phyloP scores from a whole-genome alignment of 2,329 filamentous ascomycete genomes.

The Curvularia verruculosa region DNA sequence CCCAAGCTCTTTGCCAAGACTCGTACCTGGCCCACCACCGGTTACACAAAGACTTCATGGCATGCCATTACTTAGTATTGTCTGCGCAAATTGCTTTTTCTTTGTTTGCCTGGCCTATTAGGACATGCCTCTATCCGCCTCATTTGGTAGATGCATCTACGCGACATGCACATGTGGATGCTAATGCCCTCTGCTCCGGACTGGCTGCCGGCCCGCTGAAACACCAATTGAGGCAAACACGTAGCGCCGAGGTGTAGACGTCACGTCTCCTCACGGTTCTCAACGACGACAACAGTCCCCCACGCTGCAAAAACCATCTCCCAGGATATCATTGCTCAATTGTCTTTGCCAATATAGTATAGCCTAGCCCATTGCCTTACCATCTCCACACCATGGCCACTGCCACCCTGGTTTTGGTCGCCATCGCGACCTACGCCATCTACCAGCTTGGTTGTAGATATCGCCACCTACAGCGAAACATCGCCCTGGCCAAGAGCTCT shows the following conservation, averaged over 20 bases:
- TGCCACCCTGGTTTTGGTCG: constrained; percentile 33
- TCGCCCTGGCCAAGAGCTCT: constrained; percentile 54
- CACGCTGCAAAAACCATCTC: constrained; percentile 6
- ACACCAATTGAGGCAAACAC: constrained; percentile 36
- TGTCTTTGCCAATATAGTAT: neutral
- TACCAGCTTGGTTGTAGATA: constrained; percentile 44
- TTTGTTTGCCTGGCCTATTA: neutral
- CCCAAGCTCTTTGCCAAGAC: constrained; percentile 3
- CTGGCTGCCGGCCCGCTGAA: constrained; percentile 29
- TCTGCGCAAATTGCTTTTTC: neutral
- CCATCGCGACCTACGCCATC: constrained; percentile 37
- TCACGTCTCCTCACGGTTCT: constrained; percentile 26
- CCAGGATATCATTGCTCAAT: neutral
- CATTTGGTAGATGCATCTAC: neutral
- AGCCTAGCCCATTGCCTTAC: neutral
- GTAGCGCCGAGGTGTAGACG: constrained; percentile 22
- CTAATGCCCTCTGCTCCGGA: neutral
- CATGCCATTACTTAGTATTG: neutral
- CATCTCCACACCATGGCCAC: constrained; percentile 11
- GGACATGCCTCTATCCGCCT: neutral
- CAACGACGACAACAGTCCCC: constrained; percentile 14
- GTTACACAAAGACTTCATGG: neutral
- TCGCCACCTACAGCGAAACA: constrained; percentile 49
- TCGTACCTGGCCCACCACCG: neutral
- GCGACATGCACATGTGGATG: constrained; percentile 3